Base-by-base conservation (phyloP, 306 rosid genomes). In the Prosopis cineraria region DNA sequence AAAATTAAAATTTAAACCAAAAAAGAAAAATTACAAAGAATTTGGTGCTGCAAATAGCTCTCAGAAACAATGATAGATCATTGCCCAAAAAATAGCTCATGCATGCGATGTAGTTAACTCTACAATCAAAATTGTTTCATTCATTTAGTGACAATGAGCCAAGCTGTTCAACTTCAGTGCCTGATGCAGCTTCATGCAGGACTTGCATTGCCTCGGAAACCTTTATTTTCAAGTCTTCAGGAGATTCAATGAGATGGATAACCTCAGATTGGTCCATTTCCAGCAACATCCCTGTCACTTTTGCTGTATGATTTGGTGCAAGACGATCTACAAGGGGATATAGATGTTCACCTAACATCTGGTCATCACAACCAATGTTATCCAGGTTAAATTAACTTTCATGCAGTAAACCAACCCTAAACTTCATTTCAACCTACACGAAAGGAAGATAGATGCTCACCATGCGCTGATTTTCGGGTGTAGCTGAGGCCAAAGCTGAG, bases 241-340 rank as follows among this genome's bases (percentile, higher is more conserved):
- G 97, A 41, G 97, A 87, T 83, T 94, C 98, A 3, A 94, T 88
- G 73, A 92, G 97, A 87, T 94, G 97, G 59, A 94, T 89, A 40
- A 94, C 98, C 87, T 94, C 98, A 0, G 98, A 84, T 72, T 88
- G 97, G 66, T 94, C 98, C 98, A 94, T 94, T 85, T 94, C 98
- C 77, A 94, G 88, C 81, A 90, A 67, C 97, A 92, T 90, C 68
- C 98, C 97, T 0, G 97, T 94, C 73, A 94, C 97, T 90, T 92
- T 94, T 12, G 94, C 91, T 0, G 96, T 73, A 47, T 84, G 78
- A 22, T 77, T 84, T 13, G 84, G 86, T 52, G 93, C 88, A 56
- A 94, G 85, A 5, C 81, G 89, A 24, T 88, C 88, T 64, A 94
- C 98, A 0, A 92, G 93, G 2, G 98, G 98, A 87, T 87, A 94